Percentiles rank a stretch among this genome's conserved stretches.
phyloP scores from a whole-genome alignment of 1,139 yeast genomes.

The Kodamaea ohmeri region DNA sequence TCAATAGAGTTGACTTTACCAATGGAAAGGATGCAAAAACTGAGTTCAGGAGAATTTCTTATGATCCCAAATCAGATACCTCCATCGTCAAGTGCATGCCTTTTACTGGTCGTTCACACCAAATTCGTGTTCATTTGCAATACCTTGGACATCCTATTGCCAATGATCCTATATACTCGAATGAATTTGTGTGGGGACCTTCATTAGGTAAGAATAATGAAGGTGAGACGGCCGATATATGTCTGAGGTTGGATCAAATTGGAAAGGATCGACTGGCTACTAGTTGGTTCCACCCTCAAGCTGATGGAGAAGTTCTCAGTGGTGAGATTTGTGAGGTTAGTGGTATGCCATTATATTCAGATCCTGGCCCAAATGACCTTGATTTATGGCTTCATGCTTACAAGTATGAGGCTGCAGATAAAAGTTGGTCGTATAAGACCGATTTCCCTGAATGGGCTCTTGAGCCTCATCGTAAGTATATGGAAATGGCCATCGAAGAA shows the following conservation, averaged over 20 bases:
- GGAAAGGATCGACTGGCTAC: conserved; percentile 70
- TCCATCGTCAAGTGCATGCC: conserved; percentile 84
- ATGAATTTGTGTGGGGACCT: conserved; percentile 69
- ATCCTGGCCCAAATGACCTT: conserved; percentile 84
- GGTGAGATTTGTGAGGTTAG: conserved; percentile 65
- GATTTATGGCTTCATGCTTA: conserved; percentile 90
- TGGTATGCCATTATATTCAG: conserved; percentile 72
- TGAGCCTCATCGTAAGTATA: conserved; percentile 51
- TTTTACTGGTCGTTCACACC: conserved; percentile 90
- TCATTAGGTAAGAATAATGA: conserved; percentile 53
- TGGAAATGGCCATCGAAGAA: conserved; percentile 66
- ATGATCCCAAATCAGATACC: conserved; percentile 53
- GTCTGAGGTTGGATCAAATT: conserved; percentile 50
- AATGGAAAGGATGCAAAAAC: conserved; percentile 67
- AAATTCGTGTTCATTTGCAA: conserved; percentile 88
- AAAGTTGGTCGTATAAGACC: conserved; percentile 74
- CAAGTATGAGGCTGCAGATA: conserved; percentile 58
- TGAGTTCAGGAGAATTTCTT: conserved; percentile 54
- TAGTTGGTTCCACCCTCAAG: conserved; percentile 61
- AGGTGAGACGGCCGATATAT: conserved; percentile 47
- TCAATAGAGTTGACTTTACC: conserved; percentile 63
- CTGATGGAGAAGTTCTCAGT: conserved; percentile 59
- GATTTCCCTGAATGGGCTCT: conserved; percentile 87
- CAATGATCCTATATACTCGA: conserved; percentile 84
- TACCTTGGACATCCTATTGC: conserved; percentile 87